Conservation (phyloP, 2,329 filamentous ascomycete species). For the Orbilia ellipsospora region DNA sequence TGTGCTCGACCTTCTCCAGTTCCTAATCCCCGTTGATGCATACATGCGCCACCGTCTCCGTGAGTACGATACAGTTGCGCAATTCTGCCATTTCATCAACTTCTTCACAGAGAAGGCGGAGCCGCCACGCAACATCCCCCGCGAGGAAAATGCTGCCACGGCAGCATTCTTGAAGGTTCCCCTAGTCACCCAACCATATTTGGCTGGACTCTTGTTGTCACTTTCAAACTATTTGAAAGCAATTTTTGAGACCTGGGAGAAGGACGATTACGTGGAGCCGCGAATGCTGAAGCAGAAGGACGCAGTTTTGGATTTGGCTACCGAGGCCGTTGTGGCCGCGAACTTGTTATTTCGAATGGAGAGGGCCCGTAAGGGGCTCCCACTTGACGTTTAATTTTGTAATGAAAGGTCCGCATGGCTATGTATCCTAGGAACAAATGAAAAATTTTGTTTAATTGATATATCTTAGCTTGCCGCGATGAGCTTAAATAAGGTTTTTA, state of each 20-base stretch:
- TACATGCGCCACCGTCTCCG: conserved; percentile 39
- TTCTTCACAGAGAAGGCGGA: conserved; percentile 42
- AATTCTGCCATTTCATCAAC: conserved; percentile 34
- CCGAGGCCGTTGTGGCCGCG: conserved; percentile 36
- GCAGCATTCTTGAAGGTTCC: conserved; percentile 38
- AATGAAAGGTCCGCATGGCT: too few relatives aligned
- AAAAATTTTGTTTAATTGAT: too few relatives aligned
- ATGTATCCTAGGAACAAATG: too few relatives aligned
- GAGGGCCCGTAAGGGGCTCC: too few relatives aligned
- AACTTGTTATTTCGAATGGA: conserved; percentile 34
- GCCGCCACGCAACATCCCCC: background rate
- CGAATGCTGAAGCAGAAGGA: conserved; percentile 32
- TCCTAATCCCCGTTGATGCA: conserved; percentile 23
- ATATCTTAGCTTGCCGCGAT: too few relatives aligned
- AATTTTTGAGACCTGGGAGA: conserved; percentile 25
- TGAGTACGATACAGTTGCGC: conserved; percentile 21
- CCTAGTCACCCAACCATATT: background rate
- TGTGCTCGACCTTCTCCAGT: conserved; percentile 25
- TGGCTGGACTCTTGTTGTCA: conserved; percentile 27
- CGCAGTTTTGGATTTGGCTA: conserved; percentile 34
- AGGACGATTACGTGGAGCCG: conserved; percentile 20
- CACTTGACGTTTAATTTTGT: too few relatives aligned
- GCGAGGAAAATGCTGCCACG: conserved; percentile 4
- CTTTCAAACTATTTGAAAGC: conserved; percentile 17
- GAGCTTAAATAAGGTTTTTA: too few relatives aligned